These are phyloP conservation scores for Penicillium odoratum DNA, from an alignment of 495 filamentous ascomycete species.

Conservation along the genomic window DNA sequence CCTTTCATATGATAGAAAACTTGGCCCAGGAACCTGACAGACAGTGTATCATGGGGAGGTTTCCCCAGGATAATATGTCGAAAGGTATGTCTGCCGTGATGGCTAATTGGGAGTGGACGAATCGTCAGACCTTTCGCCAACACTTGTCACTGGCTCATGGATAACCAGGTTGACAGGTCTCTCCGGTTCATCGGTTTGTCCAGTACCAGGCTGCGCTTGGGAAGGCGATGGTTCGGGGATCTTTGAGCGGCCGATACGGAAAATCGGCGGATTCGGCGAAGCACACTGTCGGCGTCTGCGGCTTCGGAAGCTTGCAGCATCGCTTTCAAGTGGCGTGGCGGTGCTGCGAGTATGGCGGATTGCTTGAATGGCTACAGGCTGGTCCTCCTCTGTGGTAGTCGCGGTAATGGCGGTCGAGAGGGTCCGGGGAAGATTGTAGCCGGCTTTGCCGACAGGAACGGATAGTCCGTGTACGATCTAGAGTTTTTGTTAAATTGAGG, in stretches of 20 bases:
- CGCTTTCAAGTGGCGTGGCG: slow-evolving; percentile 27
- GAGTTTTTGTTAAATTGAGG: slow-evolving; percentile 12
- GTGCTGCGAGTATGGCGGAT: slow-evolving; percentile 38
- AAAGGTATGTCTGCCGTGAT: neutral
- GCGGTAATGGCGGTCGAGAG: slow-evolving; percentile 60
- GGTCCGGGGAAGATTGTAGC: slow-evolving; percentile 75
- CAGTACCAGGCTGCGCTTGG: slow-evolving; percentile 25
- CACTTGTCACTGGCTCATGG: neutral
- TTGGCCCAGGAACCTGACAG: neutral
- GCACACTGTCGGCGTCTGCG: slow-evolving; percentile 26
- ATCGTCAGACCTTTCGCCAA: neutral
- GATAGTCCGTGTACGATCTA: slow-evolving; percentile 85
- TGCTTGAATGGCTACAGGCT: slow-evolving; percentile 33
- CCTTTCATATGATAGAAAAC: neutral
- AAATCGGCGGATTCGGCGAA: slow-evolving; percentile 43
- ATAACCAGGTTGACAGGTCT: slow-evolving; percentile 35
- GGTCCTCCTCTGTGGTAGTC: slow-evolving; percentile 33
- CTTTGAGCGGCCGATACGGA: slow-evolving; percentile 52
- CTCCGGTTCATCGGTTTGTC: slow-evolving; percentile 33
- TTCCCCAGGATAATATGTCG: neutral
- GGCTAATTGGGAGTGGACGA: neutral
- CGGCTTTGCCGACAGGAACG: slow-evolving; percentile 80
- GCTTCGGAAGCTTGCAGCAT: slow-evolving; percentile 21
- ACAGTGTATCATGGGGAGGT: neutral
- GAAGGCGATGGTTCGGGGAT: slow-evolving; percentile 30